Conservation (phyloP, 352 stramenopile genomes). For the Phytophthora citricola region DNA sequence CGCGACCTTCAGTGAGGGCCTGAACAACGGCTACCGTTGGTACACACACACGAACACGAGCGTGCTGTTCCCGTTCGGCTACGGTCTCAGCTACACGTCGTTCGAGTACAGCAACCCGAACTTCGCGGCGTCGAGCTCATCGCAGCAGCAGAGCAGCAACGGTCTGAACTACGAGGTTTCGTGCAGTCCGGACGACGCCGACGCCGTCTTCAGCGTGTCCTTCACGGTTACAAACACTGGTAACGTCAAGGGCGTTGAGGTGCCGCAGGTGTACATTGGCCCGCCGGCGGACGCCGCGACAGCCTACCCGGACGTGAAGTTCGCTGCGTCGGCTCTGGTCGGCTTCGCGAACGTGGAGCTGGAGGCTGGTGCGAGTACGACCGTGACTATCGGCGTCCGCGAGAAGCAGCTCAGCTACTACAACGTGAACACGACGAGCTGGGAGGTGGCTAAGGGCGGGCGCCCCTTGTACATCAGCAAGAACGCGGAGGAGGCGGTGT, state of each 20-base stretch:
- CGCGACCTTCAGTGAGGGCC: conserved; percentile 39
- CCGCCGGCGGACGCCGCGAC: conserved; percentile 29
- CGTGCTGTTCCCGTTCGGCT: conserved; percentile 44
- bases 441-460: conserved; percentile 29
- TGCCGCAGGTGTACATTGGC: conserved; percentile 42
- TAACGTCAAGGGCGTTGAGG: conserved; percentile 39
- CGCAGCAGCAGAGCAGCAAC: conserved; percentile 14
- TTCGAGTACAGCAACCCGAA: conserved; percentile 43
- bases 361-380: conserved; percentile 37
- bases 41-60: conserved; percentile 40
- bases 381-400: conserved; percentile 33
- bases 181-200: conserved; percentile 25
- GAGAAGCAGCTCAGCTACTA: conserved; percentile 43
- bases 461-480: conserved; percentile 35
- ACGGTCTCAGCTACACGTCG: conserved; percentile 39
- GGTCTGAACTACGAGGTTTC: conserved; percentile 40
- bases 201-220: conserved; percentile 35
- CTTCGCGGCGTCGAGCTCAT: conserved; percentile 22
- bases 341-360: conserved; percentile 44
- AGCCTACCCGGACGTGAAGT: conserved; percentile 37
- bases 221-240: conserved; percentile 36
- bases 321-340: conserved; percentile 24
- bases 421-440: conserved; percentile 34
- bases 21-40: conserved; percentile 46
- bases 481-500: conserved; percentile 33